Evolutionary conservation across 495 filamentous ascomycete genomes (phyloP).

Genomic region (Corynascus novoguineensis): DNA sequence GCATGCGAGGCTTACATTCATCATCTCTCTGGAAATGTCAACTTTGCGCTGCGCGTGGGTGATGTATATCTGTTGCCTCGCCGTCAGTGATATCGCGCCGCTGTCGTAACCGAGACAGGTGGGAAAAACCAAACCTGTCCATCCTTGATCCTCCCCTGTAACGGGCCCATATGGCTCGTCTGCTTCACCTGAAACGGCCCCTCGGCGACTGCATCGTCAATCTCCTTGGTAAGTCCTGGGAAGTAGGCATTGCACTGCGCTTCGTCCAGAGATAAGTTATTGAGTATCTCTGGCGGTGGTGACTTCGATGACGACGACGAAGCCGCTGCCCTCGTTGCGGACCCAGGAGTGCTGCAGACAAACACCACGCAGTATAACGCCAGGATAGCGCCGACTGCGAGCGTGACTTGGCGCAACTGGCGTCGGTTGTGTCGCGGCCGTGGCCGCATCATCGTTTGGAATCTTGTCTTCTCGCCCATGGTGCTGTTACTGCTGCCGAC

Average conservation of each 20-base stretch:
- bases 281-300: constrained; percentile 28
- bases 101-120: neutral
- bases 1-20: constrained; percentile 26
- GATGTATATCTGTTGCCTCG: constrained; percentile 33
- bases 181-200: constrained; percentile 42
- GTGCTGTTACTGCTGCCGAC: neutral
- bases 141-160: constrained; percentile 40
- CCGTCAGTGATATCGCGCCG: neutral
- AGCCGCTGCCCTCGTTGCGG: neutral
- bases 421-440: constrained; percentile 26
- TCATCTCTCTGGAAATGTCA: constrained; percentile 38
- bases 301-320: neutral
- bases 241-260: constrained; percentile 40
- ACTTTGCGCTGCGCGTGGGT: constrained; percentile 37
- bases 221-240: constrained; percentile 41
- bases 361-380: constrained; percentile 37
- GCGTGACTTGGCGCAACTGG: constrained; percentile 31
- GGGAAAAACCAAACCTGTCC: constrained; percentile 28
- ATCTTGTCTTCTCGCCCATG: constrained; percentile 18
- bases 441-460: constrained; percentile 5
- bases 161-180: constrained; percentile 32
- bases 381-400: constrained; percentile 27
- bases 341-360: constrained; percentile 15
- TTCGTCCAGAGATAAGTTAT: constrained; percentile 38
- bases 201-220: constrained; percentile 40